Base-by-base conservation (phyloP, 805 yeast species). In the Monosporozyma unispora region DNA sequence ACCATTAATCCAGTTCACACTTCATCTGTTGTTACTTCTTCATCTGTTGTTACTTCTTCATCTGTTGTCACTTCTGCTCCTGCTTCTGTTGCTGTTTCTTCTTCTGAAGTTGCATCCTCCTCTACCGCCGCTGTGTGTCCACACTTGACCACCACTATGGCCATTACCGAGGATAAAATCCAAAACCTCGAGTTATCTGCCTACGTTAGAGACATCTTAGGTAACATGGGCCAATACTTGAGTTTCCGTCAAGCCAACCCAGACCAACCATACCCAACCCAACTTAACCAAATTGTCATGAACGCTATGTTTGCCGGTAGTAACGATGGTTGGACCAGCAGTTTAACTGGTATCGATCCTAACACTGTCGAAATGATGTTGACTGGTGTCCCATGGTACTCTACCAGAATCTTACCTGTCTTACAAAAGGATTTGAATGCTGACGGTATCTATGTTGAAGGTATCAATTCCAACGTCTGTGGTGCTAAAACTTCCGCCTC, bases 261-360 rank as follows among this genome's bases (percentile, higher is more conserved):
- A 22, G 41, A 33, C 22, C 48, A 49, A 50, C 22, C 49, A 29
- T 44, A 45, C 35, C 54, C 54, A 42, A 3, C 42, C n/a, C 51
- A 21, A 3, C 42, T 48, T 35, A 38, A 45, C n/a, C 14, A 23
- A n/a, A 18, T 39, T 23, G 27, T 39, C 43, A 25, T 40, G 2
- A 7, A 12, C 6, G 21, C 19, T 8, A 19, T 28, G 14, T 11
- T 37, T 19, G 38, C 45, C n/a, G 44, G 49, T 18, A 33, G 66
- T 16, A 67, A 66, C 48, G 60, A 59, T 21, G 54, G 62, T 8
- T 66, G 60, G 57, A 66, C 70, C 48, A 54, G 66, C 9, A 51
- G 59, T 47, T 59, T 52, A 50, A n/a, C 50, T n/a, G 47, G 50
- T 40, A 52, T 66, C 37, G 63, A 64, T 48, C 50, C 58, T 48